These are phyloP conservation scores for Monilinia fructigena DNA, from an alignment of 2,329 filamentous ascomycete species.

Conservation along the genomic window DNA sequence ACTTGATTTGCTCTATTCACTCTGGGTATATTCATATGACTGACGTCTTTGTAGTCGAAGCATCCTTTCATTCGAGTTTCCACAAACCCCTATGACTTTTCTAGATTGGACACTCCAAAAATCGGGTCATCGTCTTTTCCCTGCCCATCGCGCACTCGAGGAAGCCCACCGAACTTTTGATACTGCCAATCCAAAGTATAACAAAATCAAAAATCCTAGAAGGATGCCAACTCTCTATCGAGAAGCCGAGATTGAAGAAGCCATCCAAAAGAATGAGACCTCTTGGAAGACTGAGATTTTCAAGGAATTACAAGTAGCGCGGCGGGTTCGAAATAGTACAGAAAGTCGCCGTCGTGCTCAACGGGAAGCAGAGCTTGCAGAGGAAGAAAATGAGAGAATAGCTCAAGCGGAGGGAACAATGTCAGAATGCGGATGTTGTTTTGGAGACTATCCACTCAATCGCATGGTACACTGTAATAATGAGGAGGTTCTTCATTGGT, in stretches of 20 bases:
- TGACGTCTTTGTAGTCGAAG: constrained; percentile 28
- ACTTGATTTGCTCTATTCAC: not conserved
- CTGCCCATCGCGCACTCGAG: constrained; percentile 38
- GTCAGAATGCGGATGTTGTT: constrained; percentile 74
- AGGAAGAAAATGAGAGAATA: constrained; percentile 45
- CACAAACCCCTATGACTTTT: constrained; percentile 41
- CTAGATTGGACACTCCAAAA: constrained; percentile 41
- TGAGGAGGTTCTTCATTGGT: constrained; percentile 49
- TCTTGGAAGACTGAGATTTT: constrained; percentile 28
- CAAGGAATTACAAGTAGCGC: constrained; percentile 45
- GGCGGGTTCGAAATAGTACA: constrained; percentile 37
- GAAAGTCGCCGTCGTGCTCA: constrained; percentile 43
- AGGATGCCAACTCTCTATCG: constrained; percentile 29
- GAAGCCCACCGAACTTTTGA: constrained; percentile 42
- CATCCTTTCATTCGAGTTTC: constrained; percentile 41
- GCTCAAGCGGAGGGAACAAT: constrained; percentile 53
- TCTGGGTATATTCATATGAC: constrained; percentile 27
- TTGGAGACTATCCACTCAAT: constrained; percentile 62
- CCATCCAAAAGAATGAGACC: not conserved
- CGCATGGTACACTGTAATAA: constrained; percentile 67
- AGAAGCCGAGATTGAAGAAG: constrained; percentile 22
- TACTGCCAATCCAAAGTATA: constrained; percentile 32
- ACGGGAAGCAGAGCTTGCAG: constrained; percentile 42
- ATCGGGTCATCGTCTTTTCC: constrained; percentile 39
- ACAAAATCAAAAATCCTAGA: constrained; percentile 37